These are phyloP conservation scores for Mallotus nudiflorus DNA, from an alignment of 345 rosid species.

Conservation along the genomic window DNA sequence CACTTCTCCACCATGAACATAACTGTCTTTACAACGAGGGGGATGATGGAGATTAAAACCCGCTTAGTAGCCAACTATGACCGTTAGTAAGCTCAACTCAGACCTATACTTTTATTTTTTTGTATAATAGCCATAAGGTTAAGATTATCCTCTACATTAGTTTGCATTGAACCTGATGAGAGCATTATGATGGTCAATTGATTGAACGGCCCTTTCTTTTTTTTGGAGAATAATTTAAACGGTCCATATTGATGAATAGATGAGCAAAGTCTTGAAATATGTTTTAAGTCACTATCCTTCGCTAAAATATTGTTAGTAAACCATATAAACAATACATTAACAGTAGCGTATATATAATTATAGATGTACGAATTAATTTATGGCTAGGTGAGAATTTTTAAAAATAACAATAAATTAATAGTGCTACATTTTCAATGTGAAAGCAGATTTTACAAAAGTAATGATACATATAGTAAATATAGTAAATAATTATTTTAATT, in stretches of 20 bases:
- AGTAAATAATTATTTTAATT: no score
- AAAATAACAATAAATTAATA: no score
- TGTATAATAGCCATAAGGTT: not conserved
- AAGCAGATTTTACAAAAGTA: not conserved
- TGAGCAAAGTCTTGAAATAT: not conserved
- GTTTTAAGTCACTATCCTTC: not conserved
- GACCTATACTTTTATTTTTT: conserved; percentile 10
- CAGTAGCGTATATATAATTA: no score
- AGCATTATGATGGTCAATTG: conserved; percentile 8
- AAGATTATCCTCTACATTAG: not conserved
- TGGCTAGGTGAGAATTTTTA: no score
- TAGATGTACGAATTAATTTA: no score
- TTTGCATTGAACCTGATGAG: not conserved
- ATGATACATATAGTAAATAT: no score
- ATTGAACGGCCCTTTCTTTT: conserved; percentile 10
- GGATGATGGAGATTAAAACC: no score
- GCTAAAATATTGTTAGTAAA: not conserved
- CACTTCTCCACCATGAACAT: no score
- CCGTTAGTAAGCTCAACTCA: conserved; percentile 17
- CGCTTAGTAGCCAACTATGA: no score
- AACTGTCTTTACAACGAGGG: no score
- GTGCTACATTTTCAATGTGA: conserved; percentile 23
- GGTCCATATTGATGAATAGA: conserved; percentile 9
- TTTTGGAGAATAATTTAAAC: no score
- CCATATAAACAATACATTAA: no score